A percentile compares a stretch with the other conserved stretches of the same genome.
phyloP scores from a whole-genome alignment of 495 filamentous ascomycete species.

The Chaetomium tenue region DNA sequence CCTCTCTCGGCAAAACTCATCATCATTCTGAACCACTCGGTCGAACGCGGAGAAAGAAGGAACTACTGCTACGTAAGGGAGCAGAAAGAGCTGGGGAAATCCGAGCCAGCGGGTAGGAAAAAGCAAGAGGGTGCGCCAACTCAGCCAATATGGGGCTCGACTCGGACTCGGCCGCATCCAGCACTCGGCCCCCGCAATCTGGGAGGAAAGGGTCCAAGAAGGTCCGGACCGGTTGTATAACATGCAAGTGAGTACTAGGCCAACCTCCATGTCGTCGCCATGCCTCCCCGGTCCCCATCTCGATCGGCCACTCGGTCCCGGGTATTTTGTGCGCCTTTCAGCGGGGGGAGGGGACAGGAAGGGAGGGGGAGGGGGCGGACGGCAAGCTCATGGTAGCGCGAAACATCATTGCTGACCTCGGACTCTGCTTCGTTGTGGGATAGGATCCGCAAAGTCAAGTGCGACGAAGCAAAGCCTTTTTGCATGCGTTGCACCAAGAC shows the following conservation, averaged over 20 bases:
- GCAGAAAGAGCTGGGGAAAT: background rate
- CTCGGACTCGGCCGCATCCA: slow-evolving; percentile 30
- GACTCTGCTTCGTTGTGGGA: slow-evolving; percentile 13
- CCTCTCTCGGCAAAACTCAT: slow-evolving; percentile 7
- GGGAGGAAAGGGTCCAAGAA: slow-evolving; percentile 40
- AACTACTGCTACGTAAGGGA: no score
- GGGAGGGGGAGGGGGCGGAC: background rate
- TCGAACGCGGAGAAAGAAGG: background rate
- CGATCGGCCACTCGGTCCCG: background rate
- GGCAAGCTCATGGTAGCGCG: background rate
- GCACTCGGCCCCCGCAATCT: slow-evolving; percentile 24
- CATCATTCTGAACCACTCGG: background rate
- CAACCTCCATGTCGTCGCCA: background rate
- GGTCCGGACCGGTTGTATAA: slow-evolving; percentile 40
- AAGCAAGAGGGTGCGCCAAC: background rate
- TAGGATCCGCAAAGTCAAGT: slow-evolving; percentile 47
- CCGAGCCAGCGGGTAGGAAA: background rate
- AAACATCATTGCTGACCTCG: slow-evolving; percentile 16
- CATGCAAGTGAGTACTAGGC: slow-evolving; percentile 37
- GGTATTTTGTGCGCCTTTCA: background rate
- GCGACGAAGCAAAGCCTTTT: slow-evolving; percentile 45
- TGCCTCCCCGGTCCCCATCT: background rate
- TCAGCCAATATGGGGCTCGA: slow-evolving; percentile 25
- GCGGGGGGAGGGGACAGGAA: background rate
- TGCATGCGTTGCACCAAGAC: slow-evolving; percentile 48